Percentiles rank a stretch among this genome's conserved stretches.
Evolutionary conservation across 441 rosid genomes (phyloP).

Genomic region (Biscutella laevigata): DNA sequence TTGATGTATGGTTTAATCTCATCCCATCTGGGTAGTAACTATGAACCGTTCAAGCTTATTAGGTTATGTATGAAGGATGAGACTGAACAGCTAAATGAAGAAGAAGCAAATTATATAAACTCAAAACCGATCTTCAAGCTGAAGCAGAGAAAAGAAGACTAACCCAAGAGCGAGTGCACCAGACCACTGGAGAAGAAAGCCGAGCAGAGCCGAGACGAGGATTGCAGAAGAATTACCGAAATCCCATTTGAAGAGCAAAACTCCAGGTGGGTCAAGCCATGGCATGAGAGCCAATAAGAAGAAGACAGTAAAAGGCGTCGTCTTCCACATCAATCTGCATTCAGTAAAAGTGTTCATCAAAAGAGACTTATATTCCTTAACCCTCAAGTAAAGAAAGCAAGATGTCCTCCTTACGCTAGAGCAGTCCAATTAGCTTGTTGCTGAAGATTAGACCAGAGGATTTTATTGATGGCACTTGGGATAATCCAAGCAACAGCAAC

Average conservation of each 20-base stretch:
- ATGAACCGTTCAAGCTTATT: not conserved
- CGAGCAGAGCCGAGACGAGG: slow-evolving; percentile 68
- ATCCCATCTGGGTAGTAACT: not conserved
- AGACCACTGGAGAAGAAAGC: slow-evolving; percentile 92
- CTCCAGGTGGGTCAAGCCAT: slow-evolving; percentile 94
- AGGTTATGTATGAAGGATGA: not conserved
- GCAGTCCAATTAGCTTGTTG: slow-evolving; percentile 93
- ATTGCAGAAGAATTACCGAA: slow-evolving; percentile 51
- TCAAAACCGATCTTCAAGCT: not conserved
- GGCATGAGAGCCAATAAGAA: slow-evolving; percentile 81
- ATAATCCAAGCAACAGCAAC: slow-evolving; percentile 78
- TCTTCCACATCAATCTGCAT: slow-evolving; percentile 94
- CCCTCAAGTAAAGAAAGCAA: not conserved
- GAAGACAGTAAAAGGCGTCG: slow-evolving; percentile 74
- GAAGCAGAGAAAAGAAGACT: slow-evolving; percentile 5
- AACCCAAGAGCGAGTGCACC: slow-evolving; percentile 96
- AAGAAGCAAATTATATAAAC: not conserved
- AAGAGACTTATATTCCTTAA: not conserved
- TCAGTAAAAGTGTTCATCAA: not conserved
- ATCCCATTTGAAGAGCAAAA: slow-evolving; percentile 65
- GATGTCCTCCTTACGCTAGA: slow-evolving; percentile 50
- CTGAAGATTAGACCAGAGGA: slow-evolving; percentile 87
- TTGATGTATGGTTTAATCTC: not conserved
- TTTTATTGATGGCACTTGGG: slow-evolving; percentile 84
- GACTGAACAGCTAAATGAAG: not conserved